Evolutionary conservation across 2,329 filamentous ascomycete genomes (phyloP), one percentile per base, ranked within the genome.

Genomic region (Ciborinia camelliae): DNA sequence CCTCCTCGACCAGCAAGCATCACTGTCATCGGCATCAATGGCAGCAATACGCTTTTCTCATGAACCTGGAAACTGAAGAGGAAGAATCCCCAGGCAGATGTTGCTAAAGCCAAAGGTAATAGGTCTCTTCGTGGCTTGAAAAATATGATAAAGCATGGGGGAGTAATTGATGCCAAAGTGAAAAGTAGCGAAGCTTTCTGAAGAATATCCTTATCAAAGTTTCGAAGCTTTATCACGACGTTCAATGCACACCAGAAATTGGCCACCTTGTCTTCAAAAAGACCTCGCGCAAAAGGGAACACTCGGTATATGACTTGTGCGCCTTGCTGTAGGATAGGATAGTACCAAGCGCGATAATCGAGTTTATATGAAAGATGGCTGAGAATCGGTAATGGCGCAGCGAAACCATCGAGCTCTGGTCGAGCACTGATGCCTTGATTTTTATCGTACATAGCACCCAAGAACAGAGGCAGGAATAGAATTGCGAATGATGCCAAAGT

Each of bases 251-350:
- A 99, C 95, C 95, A 99, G 73, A 97, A 90, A 75, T 99, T 99
- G 73, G 95, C 95, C 26, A 99, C 96, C 78, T 99, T 99, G 80
- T 98, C 95, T 78, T 99, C 96, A 73, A 98, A 99, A 8, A 99
- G 80, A 4, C 95, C 95, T n/a, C 95, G 87, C 1, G 93, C 87
- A 74, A 99, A 97, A 0, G 96, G 95, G 73, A 99, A 98, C 65
- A 98, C 85, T n/a, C 95, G 89, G 75, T 97, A 91, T 14, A 97
- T 79, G 71, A 92, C 85, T 77, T 99, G 96, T 0, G 88, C 81
- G 43, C 96, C 73, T 76, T 97, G 92, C 73, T 95, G 86, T 5
- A 93, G 73, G 15, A 91, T 76, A 0, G 91, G 88, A 73, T 91
- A 95, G 73, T 91, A 88, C 74, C 85, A 82, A 1, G 90, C 86